These are phyloP conservation scores for Hypoxylon sp. DNA, from an alignment of 2,329 filamentous ascomycete genomes.

Conservation along the genomic window DNA sequence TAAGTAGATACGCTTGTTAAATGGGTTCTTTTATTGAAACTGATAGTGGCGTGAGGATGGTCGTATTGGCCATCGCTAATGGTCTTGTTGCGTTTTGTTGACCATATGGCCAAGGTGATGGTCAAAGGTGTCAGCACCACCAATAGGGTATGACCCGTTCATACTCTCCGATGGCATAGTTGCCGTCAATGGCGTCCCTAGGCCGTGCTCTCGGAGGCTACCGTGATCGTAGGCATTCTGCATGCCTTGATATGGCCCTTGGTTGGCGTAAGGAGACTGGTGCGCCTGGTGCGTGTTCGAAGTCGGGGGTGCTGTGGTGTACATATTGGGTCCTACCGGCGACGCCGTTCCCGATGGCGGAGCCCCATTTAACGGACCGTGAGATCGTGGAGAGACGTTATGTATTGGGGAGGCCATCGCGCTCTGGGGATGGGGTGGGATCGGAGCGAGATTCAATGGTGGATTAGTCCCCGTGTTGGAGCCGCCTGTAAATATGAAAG, in stretches of 20 bases:
- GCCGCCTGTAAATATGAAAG: constrained; percentile 41
- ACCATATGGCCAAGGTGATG: constrained; percentile 40
- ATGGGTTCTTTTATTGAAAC: constrained; percentile 3
- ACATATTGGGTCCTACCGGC: constrained; percentile 43
- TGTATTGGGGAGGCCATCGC: constrained; percentile 42
- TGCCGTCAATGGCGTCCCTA: constrained; percentile 42
- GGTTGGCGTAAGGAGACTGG: constrained; percentile 41
- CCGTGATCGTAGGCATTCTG: constrained; percentile 43
- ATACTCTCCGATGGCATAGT: constrained; percentile 43
- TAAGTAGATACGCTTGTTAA: too few species aligned
- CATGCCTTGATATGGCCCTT: constrained; percentile 40
- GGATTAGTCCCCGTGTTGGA: constrained; percentile 36
- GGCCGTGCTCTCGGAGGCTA: constrained; percentile 42
- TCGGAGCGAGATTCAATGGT: constrained; percentile 40
- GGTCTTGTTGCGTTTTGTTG: constrained; percentile 39
- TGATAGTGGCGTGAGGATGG: neutral
- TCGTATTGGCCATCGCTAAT: constrained; percentile 6
- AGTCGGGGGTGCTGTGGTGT: constrained; percentile 41
- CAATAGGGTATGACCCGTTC: constrained; percentile 39
- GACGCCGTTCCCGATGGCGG: constrained; percentile 40
- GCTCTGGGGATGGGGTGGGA: constrained; percentile 38
- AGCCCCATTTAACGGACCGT: constrained; percentile 38
- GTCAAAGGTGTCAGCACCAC: constrained; percentile 27
- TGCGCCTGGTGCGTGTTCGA: constrained; percentile 42
- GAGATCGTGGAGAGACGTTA: constrained; percentile 42